These are phyloP conservation scores for Boletus sp. DNA, from an alignment of 768 basidiomycete species.

Conservation along the genomic window DNA sequence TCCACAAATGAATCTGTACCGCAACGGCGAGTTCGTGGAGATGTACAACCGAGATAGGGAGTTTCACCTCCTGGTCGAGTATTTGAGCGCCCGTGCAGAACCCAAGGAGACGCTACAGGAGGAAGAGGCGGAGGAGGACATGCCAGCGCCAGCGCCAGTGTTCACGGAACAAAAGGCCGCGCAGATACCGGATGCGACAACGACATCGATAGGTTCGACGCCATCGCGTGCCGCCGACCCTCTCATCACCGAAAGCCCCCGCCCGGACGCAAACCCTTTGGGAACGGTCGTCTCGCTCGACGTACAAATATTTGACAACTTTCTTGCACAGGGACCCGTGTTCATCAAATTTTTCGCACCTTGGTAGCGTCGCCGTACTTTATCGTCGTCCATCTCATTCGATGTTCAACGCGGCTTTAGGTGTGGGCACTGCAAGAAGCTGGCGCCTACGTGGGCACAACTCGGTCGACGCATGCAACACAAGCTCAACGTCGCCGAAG, in stretches of 20 bases:
- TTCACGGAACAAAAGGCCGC: constrained; percentile 3
- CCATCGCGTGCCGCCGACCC: constrained; percentile 3
- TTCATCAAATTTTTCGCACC: constrained; percentile 89
- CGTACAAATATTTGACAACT: constrained; percentile 36
- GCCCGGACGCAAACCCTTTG: constrained; percentile 19
- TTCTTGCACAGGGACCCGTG: constrained; percentile 44
- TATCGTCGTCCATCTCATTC: background rate
- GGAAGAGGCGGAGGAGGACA: background rate
- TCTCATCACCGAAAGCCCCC: constrained; percentile 17
- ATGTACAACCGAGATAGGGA: constrained; percentile 54
- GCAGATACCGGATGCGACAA: background rate
- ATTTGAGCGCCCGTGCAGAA: constrained; percentile 46
- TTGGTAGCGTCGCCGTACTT: constrained; percentile 45
- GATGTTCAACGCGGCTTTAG: constrained; percentile 24
- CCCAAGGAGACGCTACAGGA: constrained; percentile 9
- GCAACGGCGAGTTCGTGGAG: constrained; percentile 58
- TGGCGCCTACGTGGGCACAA: constrained; percentile 77
- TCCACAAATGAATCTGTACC: constrained; percentile 73
- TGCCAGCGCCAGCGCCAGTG: background rate
- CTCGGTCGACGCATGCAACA: constrained; percentile 69
- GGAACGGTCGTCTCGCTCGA: constrained; percentile 25
- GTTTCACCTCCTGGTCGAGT: constrained; percentile 51
- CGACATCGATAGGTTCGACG: background rate
- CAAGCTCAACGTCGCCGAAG: constrained; percentile 75
- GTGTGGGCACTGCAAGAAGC: constrained; percentile 96